These are phyloP conservation scores for Beauveria bassiana DNA, from an alignment of 2,329 filamentous ascomycete genomes.

Conservation along the genomic window DNA sequence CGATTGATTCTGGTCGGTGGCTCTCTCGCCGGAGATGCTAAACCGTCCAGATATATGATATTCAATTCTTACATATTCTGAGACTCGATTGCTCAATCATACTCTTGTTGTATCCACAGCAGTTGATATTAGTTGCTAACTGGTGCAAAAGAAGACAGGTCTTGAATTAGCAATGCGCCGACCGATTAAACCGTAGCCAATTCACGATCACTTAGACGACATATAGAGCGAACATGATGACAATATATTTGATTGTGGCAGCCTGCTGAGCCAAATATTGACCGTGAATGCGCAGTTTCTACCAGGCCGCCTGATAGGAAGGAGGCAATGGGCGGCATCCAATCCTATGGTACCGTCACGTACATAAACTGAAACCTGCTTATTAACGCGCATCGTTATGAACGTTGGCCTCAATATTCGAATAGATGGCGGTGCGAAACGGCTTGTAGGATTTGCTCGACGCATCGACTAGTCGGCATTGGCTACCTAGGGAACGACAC, in stretches of 20 bases:
- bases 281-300: background rate
- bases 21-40: conserved; percentile 82
- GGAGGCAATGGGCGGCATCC: too few relatives aligned
- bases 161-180: background rate
- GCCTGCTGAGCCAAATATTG: background rate
- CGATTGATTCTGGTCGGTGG: conserved; percentile 87
- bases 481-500: too few relatives aligned
- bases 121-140: conserved; percentile 19
- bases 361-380: too few relatives aligned
- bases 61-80: conserved; percentile 99
- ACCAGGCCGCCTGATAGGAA: too few relatives aligned
- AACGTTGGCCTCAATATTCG: too few relatives aligned
- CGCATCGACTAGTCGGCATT: too few relatives aligned
- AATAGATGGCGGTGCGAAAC: too few relatives aligned
- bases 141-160: conserved; percentile 14
- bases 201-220: background rate
- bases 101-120: conserved; percentile 18
- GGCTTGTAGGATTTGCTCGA: too few relatives aligned
- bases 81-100: conserved; percentile 28
- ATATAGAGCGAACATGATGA: background rate
- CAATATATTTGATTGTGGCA: background rate
- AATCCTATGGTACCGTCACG: too few relatives aligned
- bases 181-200: background rate
- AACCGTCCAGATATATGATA: conserved; percentile 75
- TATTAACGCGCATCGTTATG: too few relatives aligned